Percentiles rank a stretch among this genome's conserved stretches.
phyloP scores from a whole-genome alignment of 768 basidiomycete genomes.

The Naganishia randhawae region DNA sequence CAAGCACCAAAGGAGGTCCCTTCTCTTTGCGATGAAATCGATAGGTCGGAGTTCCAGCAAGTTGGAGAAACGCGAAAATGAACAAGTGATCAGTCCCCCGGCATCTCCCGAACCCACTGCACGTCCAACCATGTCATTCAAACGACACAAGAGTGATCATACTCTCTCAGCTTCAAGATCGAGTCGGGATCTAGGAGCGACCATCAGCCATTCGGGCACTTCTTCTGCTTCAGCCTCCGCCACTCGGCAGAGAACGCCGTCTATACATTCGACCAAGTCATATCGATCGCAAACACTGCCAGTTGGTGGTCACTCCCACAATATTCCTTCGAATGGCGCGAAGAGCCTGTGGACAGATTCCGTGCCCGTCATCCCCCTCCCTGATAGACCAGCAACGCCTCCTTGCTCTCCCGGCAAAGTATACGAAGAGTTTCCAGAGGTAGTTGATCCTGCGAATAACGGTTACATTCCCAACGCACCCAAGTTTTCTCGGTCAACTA shows the following conservation, averaged over 20 bases:
- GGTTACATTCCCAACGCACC: conserved; percentile 25
- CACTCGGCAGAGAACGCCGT: conserved; percentile 3
- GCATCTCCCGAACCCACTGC: conserved; percentile 16
- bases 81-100: not conserved
- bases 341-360: conserved; percentile 15
- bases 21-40: not conserved
- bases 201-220: not conserved
- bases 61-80: not conserved
- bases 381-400: conserved; percentile 5
- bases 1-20: conserved; percentile 10
- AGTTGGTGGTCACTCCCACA: too few species aligned
- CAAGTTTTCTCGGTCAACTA: conserved; percentile 42
- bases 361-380: not conserved
- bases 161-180: not conserved
- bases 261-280: not conserved
- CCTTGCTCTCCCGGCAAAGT: conserved; percentile 8
- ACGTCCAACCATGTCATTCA: not conserved
- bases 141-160: not conserved
- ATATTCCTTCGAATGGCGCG: not conserved
- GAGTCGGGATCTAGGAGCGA: not conserved
- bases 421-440: conserved; percentile 15
- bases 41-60: not conserved
- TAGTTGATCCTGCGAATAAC: not conserved
- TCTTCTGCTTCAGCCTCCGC: not conserved
- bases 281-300: not conserved